phyloP scores from a whole-genome alignment of 805 yeast genomes.

The Saturnispora dispora region DNA sequence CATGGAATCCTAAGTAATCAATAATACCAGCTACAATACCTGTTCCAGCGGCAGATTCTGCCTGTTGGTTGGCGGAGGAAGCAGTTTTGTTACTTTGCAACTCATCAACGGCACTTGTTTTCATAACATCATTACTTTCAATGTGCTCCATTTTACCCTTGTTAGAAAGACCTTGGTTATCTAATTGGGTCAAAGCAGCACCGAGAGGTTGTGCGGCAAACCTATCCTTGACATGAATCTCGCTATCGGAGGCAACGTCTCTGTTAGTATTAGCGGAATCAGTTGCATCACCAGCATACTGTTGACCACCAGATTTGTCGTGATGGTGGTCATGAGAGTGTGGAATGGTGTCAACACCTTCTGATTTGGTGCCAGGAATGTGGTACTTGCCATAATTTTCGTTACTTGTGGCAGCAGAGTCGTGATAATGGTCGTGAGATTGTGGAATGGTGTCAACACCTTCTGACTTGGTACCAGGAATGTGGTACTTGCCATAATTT shows the following conservation, averaged over 20 bases:
- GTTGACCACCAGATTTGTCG: neutral
- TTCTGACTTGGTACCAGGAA: conserved; percentile 5
- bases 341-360: neutral
- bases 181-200: conserved; percentile 1
- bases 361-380: conserved; percentile 6
- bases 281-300: neutral
- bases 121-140: neutral
- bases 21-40: conserved; percentile 6
- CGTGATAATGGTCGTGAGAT: neutral
- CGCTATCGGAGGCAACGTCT: neutral
- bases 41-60: neutral
- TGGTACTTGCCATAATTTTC: neutral
- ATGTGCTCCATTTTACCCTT: conserved; percentile 1
- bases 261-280: neutral
- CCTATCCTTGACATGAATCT: conserved; percentile 3
- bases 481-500: neutral
- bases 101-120: neutral
- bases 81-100: neutral
- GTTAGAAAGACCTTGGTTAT: neutral
- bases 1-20: conserved; percentile 8
- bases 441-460: neutral
- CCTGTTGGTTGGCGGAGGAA: neutral
- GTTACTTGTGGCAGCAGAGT: neutral
- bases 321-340: neutral
- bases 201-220: conserved; percentile 1